Evolutionary conservation across 805 yeast species (phyloP).

Genomic region (Yarrowia hollandica): DNA sequence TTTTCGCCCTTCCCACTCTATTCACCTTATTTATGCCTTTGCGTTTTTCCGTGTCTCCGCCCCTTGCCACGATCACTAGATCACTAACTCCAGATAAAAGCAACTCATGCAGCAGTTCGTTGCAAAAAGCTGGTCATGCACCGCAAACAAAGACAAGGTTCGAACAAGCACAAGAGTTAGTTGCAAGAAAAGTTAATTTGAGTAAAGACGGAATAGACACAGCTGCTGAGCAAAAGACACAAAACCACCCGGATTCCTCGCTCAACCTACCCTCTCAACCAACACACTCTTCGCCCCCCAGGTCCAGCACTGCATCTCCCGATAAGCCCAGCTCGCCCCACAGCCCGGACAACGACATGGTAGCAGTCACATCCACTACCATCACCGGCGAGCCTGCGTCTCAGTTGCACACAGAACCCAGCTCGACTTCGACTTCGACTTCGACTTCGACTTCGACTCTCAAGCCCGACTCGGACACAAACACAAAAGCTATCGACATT

Average conservation of each 20-base stretch:
- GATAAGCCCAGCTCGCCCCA: not conserved
- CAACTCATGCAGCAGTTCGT: conserved; percentile 16
- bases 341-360: conserved; percentile 8
- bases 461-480: not conserved
- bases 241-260: conserved; percentile 6
- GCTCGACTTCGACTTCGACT: not conserved
- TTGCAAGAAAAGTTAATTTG: conserved; percentile 5
- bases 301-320: too few species aligned
- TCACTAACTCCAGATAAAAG: conserved; percentile 29
- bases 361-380: conserved; percentile 13
- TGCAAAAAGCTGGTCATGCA: conserved; percentile 4
- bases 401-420: not conserved
- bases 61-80: conserved; percentile 26
- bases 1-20: not conserved
- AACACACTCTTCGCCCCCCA: not conserved
- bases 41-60: conserved; percentile 9
- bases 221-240: conserved; percentile 18
- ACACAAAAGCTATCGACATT: not conserved
- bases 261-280: not conserved
- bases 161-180: conserved; percentile 3
- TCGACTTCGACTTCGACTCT: not conserved
- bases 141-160: conserved; percentile 24
- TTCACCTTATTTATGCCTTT: not conserved
- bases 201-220: conserved; percentile 22
- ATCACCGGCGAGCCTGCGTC: conserved; percentile 9